Evolutionary conservation across 352 stramenopile species (phyloP).

Genomic region (Blastocystis hominis): DNA sequence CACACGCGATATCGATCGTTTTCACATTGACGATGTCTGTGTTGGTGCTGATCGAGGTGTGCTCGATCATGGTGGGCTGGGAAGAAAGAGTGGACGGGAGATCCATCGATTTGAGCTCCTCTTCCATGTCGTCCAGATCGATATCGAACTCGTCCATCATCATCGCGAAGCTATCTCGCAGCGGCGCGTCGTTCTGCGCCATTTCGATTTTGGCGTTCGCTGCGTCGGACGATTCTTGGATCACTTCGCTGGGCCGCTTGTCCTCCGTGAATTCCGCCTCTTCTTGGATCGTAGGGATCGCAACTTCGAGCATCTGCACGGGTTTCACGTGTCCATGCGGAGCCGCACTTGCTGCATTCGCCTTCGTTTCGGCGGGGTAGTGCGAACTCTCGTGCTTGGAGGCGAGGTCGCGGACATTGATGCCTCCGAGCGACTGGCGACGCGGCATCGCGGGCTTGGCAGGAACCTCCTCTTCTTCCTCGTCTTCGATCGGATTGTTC

Average conservation of each 20-base stretch:
- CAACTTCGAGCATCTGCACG: slow-evolving; percentile 30
- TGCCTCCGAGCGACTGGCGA: slow-evolving; percentile 5
- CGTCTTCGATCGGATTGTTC: not conserved
- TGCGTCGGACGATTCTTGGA: not conserved
- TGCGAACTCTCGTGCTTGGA: slow-evolving; percentile 15
- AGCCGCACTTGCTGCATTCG: not conserved
- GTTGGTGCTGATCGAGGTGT: not conserved
- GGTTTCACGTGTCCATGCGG: not conserved
- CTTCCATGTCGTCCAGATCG: not conserved
- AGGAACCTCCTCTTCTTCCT: not conserved
- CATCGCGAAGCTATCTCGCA: not conserved
- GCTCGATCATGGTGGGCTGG: not conserved
- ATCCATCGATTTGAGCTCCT: not conserved
- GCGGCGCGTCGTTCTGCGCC: not conserved
- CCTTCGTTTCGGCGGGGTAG: not conserved
- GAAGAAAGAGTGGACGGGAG: not conserved
- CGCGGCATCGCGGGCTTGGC: slow-evolving; percentile 1
- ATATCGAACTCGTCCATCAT: slow-evolving; percentile 23
- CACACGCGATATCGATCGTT: not conserved
- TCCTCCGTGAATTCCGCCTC: not conserved
- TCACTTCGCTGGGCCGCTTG: not conserved
- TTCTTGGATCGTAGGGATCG: slow-evolving; percentile 11
- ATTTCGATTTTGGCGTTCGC: not conserved
- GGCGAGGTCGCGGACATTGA: not conserved
- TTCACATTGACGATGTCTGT: not conserved